Percentiles rank a stretch among this genome's conserved stretches.
Conservation (phyloP, 805 yeast genomes). For the Lipomyces mesembrius region DNA sequence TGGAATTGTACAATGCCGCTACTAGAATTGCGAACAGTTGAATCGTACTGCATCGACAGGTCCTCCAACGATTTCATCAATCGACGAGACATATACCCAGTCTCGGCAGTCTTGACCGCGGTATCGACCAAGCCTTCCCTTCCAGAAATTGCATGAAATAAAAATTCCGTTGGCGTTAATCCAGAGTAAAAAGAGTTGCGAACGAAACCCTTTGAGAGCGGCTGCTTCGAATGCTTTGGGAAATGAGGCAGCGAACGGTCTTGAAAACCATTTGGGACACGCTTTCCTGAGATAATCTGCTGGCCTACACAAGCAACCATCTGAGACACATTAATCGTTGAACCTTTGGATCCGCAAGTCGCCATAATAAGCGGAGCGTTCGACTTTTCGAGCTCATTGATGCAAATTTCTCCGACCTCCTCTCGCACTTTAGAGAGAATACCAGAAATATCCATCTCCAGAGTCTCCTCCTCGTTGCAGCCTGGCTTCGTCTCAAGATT, state of each 20-base stretch:
- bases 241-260: constrained; percentile 98
- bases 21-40: constrained; percentile 91
- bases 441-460: constrained; percentile 98
- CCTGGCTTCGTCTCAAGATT: constrained; percentile 98
- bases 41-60: constrained; percentile 88
- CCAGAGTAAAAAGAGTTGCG: constrained; percentile 95
- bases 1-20: constrained; percentile 97
- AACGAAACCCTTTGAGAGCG: constrained; percentile 97
- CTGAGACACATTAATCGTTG: constrained; percentile 95
- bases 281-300: constrained; percentile 96
- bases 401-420: constrained; percentile 98
- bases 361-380: constrained; percentile 99
- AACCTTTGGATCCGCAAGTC: constrained; percentile 98
- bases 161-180: constrained; percentile 91
- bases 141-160: constrained; percentile 98
- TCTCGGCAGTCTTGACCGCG: constrained; percentile 98
- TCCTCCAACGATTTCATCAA: constrained; percentile 97
- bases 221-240: constrained; percentile 92
- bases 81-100: constrained; percentile 98
- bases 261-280: constrained; percentile 99
- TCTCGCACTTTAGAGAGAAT: constrained; percentile 95
- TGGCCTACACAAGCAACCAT: constrained; percentile 99
- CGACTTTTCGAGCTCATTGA: constrained; percentile 81
- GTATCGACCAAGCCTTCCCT: constrained; percentile 99
- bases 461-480: constrained; percentile 96